Evolutionary conservation across 257 asterid genomes (phyloP).

Genomic region (Rauvolfia tetraphylla): DNA sequence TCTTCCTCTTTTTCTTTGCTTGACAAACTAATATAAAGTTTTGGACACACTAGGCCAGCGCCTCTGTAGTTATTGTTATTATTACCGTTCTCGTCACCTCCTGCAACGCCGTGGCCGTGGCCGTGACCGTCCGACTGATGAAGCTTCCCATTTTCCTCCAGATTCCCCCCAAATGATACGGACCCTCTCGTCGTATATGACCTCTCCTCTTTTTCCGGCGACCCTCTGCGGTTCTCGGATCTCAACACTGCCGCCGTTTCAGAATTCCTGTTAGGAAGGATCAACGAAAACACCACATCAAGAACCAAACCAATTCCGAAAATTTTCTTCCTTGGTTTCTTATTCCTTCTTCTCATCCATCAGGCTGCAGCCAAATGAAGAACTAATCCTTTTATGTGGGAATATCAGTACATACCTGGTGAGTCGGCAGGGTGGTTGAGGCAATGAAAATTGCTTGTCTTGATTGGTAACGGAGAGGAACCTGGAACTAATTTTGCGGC

Average conservation of each 20-base stretch:
- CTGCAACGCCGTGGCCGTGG: constrained; percentile 1
- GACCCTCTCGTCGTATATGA: constrained; percentile 32
- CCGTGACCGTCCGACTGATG: constrained; percentile 9
- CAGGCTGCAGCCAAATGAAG: background rate
- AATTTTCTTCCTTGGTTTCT: background rate
- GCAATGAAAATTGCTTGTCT: constrained; percentile 20
- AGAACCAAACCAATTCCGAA: background rate
- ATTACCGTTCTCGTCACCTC: constrained; percentile 7
- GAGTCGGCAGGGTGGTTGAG: constrained; percentile 24
- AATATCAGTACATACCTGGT: constrained; percentile 28
- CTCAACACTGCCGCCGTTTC: constrained; percentile 22
- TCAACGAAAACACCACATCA: background rate
- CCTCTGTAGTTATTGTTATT: constrained; percentile 1
- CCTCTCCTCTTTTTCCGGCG: constrained; percentile 40
- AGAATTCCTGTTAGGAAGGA: constrained; percentile 23
- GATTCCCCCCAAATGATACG: constrained; percentile 5
- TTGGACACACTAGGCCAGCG: constrained; percentile 30
- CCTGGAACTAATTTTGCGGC: constrained; percentile 32
- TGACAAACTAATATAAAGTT: constrained; percentile 22
- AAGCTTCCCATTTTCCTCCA: constrained; percentile 16
- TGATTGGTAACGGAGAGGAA: constrained; percentile 24
- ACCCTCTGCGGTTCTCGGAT: constrained; percentile 27
- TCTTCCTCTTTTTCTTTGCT: constrained; percentile 49
- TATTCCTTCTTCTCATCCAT: background rate
- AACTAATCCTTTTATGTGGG: background rate